These are phyloP conservation scores for Rhododendron molle DNA, from an alignment of 148 eudicot genomes.

Conservation along the genomic window DNA sequence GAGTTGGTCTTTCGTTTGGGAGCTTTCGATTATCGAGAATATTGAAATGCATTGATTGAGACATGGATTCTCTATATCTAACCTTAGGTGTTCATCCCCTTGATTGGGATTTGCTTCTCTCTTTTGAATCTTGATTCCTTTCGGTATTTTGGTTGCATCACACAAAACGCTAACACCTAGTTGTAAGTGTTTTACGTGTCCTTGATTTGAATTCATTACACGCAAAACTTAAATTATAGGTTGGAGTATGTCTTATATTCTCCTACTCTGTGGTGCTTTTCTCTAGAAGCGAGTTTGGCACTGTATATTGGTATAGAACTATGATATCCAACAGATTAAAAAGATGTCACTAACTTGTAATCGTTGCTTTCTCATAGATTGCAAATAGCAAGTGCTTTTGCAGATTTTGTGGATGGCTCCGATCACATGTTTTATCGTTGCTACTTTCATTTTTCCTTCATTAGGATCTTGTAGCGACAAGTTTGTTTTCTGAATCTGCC, in stretches of 20 bases:
- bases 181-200: neutral
- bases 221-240: neutral
- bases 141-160: neutral
- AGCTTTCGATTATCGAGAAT: neutral
- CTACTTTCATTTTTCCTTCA: neutral
- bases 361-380: neutral
- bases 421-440: neutral
- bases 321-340: neutral
- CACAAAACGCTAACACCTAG: neutral
- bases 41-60: neutral
- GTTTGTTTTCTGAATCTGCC: neutral
- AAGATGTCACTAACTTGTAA: neutral
- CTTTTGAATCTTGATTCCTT: neutral
- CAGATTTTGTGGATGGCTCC: neutral
- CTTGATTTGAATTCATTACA: neutral
- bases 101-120: neutral
- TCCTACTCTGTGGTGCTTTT: neutral
- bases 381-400: neutral
- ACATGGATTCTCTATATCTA: neutral
- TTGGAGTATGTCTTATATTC: neutral
- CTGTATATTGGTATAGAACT: neutral
- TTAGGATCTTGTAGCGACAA: neutral
- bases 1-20: neutral
- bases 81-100: neutral
- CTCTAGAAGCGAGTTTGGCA: neutral